A percentile compares a stretch with the other conserved stretches of the same genome.
These are phyloP conservation scores for Pichia sp. DNA, from an alignment of 1,139 yeast genomes.

Conservation along the genomic window DNA sequence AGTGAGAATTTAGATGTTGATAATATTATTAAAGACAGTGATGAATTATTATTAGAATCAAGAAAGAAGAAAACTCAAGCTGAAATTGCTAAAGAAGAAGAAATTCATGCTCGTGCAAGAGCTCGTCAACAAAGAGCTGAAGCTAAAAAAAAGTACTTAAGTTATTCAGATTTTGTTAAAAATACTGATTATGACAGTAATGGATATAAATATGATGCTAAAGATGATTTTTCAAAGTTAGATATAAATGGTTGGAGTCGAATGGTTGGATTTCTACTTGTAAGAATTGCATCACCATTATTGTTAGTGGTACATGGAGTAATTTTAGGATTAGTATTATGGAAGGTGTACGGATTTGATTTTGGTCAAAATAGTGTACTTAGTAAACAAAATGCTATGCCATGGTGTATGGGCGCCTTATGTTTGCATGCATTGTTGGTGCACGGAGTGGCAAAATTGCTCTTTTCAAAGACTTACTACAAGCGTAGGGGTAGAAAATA, in stretches of 20 bases:
- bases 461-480: slow-evolving; percentile 22
- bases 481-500: neutral
- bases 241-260: slow-evolving; percentile 16
- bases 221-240: slow-evolving; percentile 5
- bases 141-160: slow-evolving; percentile 6
- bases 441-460: slow-evolving; percentile 22
- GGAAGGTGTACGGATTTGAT: slow-evolving; percentile 19
- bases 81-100: neutral
- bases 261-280: slow-evolving; percentile 22
- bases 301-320: slow-evolving; percentile 22
- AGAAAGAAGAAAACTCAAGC: slow-evolving; percentile 9
- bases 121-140: neutral
- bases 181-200: slow-evolving; percentile 9
- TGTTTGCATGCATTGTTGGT: slow-evolving; percentile 19
- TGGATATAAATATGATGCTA: slow-evolving; percentile 3
- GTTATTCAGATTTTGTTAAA: slow-evolving; percentile 10
- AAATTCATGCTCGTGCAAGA: slow-evolving; percentile 1
- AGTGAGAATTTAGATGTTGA: too few relatives aligned
- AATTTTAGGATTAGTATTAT: slow-evolving; percentile 15
- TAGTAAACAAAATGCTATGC: slow-evolving; percentile 11
- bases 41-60: neutral
- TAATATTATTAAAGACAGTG: too few relatives aligned
- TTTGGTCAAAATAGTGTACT: slow-evolving; percentile 15
- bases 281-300: slow-evolving; percentile 23
- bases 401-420: slow-evolving; percentile 18